A percentile compares a stretch with the other conserved stretches of the same genome.
These are phyloP conservation scores for Thielaviopsis populi DNA, from an alignment of 2,329 filamentous ascomycete species.

Conservation along the genomic window DNA sequence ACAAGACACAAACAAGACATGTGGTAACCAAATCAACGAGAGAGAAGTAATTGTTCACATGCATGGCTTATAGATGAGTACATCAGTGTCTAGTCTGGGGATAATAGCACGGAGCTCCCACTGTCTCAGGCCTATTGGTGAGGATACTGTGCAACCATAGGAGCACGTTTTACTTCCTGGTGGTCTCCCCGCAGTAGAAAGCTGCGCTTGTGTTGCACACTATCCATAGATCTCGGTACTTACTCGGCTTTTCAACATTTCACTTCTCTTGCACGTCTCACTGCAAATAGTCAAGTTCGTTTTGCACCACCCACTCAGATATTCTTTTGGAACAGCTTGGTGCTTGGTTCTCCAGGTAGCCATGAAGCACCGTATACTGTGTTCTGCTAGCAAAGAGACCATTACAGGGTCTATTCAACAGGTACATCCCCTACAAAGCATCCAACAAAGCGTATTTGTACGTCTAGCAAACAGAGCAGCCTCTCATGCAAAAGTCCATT, in stretches of 20 bases:
- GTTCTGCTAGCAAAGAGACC: no score
- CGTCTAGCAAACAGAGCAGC: no score
- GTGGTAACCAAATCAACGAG: neutral
- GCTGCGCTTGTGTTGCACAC: neutral
- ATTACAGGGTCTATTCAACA: no score
- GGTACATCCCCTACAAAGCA: no score
- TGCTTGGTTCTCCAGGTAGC: no score
- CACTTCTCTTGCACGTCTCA: neutral
- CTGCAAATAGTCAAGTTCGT: neutral
- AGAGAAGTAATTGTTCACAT: neutral
- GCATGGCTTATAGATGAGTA: neutral
- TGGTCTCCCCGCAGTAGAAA: no score
- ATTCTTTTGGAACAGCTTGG: no score
- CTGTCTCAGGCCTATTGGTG: neutral
- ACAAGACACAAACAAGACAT: neutral
- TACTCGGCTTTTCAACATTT: neutral
- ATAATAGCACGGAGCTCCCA: neutral
- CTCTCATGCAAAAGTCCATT: no score
- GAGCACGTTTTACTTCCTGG: neutral
- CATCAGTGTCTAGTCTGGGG: neutral
- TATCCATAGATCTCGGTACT: neutral
- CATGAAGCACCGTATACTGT: no score
- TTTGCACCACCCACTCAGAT: neutral
- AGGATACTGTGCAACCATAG: neutral
- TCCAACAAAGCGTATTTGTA: no score